These are phyloP conservation scores for Xylariaceae sp. DNA, from an alignment of 2,329 filamentous ascomycete genomes.

Conservation along the genomic window DNA sequence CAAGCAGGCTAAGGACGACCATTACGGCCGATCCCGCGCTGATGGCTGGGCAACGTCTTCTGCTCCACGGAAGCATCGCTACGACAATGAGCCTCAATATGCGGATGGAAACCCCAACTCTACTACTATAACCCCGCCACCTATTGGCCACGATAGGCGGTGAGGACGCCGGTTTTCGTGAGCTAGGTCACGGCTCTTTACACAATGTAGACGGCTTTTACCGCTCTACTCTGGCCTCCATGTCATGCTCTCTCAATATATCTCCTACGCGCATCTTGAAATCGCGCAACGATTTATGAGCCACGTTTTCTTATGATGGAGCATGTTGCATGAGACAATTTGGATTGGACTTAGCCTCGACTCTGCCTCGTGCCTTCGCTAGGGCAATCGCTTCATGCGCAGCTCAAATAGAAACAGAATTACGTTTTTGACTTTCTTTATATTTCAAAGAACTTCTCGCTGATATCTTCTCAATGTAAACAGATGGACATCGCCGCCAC, in stretches of 20 bases:
- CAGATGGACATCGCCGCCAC: constrained; percentile 41
- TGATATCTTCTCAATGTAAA: constrained; percentile 39
- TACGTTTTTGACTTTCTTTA: constrained; percentile 21
- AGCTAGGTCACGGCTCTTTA: neutral
- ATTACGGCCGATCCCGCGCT: constrained; percentile 39
- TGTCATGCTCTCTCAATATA: neutral
- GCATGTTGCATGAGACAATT: constrained; percentile 5
- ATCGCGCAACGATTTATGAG: too few relatives aligned
- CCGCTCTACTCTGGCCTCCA: neutral
- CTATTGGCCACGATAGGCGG: constrained; percentile 37
- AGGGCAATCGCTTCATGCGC: constrained; percentile 16
- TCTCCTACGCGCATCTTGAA: too few relatives aligned
- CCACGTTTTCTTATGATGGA: too few relatives aligned
- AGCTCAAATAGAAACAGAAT: constrained; percentile 27
- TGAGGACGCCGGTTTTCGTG: constrained; percentile 22
- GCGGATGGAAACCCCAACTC: constrained; percentile 46
- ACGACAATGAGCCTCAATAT: constrained; percentile 45
- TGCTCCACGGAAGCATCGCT: constrained; percentile 38
- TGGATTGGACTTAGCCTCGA: constrained; percentile 12
- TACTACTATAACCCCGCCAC: constrained; percentile 41
- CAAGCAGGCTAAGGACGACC: constrained; percentile 27
- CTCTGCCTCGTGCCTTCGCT: constrained; percentile 19
- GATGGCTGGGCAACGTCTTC: constrained; percentile 44
- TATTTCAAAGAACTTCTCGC: constrained; percentile 30
- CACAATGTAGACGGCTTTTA: constrained; percentile 12